Evolutionary conservation across 192 early-diverging fungal species (phyloP).

Genomic region (Backusella morwellensis): DNA sequence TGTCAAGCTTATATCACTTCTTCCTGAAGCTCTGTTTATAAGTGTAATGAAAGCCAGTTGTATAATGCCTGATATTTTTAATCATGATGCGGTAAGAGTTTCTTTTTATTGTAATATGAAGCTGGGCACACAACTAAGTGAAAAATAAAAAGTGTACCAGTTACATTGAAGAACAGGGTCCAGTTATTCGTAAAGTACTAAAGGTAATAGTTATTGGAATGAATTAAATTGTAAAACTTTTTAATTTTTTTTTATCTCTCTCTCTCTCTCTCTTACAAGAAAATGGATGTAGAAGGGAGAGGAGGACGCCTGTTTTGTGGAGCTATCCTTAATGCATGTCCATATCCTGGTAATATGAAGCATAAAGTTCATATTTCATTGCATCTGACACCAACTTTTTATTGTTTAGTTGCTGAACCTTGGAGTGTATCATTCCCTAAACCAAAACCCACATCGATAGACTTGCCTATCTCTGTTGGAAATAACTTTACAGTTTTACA

Average conservation of each 20-base stretch:
- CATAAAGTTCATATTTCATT: background rate
- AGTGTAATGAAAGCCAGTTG: conserved; percentile 30
- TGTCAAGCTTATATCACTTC: conserved; percentile 20
- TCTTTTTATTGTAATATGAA: background rate
- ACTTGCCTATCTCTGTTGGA: conserved; percentile 26
- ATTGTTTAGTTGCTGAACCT: conserved; percentile 1
- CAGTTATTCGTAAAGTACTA: conserved; percentile 36
- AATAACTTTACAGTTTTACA: conserved; percentile 42
- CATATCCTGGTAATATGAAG: conserved; percentile 29
- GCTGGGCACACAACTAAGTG: background rate
- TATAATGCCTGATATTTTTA: conserved; percentile 24
- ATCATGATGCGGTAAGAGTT: conserved; percentile 38
- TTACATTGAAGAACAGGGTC: conserved; percentile 41
- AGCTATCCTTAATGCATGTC: conserved; percentile 38
- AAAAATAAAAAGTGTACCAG: conserved; percentile 35
- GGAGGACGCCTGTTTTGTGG: conserved; percentile 44
- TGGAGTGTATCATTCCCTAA: conserved; percentile 43
- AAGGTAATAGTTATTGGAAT: conserved; percentile 11
- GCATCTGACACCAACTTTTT: background rate
- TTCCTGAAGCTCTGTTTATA: conserved; percentile 39
- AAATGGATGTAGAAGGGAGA: conserved; percentile 24
- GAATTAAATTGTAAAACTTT: background rate
- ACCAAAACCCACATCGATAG: conserved; percentile 30
- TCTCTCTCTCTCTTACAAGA: background rate
- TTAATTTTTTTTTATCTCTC: background rate